Evolutionary conservation across 306 rosid genomes (phyloP), one percentile per base, ranked within the genome.

Genomic region (Quercus suber): DNA sequence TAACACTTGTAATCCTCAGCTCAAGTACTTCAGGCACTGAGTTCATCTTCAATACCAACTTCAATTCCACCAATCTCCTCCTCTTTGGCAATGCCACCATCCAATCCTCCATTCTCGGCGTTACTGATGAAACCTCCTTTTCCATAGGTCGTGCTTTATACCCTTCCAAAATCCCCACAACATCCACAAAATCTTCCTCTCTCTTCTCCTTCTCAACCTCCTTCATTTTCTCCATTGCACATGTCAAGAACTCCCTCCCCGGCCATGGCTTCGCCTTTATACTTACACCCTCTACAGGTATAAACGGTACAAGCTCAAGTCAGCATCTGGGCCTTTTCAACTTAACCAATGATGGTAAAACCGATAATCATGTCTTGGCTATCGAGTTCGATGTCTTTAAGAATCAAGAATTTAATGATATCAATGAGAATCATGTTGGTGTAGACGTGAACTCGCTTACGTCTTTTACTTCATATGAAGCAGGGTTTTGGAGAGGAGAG

Each of bases 11-110:
- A 18, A 69, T 84, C 73, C 76, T 68, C 19, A 23, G 53, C 58
- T 75, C 71, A 70, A n/a, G n/a, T n/a, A 81, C 75, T 82, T 82
- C 83, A 35, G 80, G 86, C 56, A 85, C 86, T 4, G 89, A 90
- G 78, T 90, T 90, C 82, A 75, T 86, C 73, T 90, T 86, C 75
- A 90, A 90, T 41, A 83, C 84, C 71, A 83, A 90, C 84, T 86
- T 90, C 86, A 84, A 73, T 84, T 81, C 87, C 74, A 82, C 85
- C 70, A 83, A 79, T 57, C 81, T 81, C 65, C 71, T 6, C 8
- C 69, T 88, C 64, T 75, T 55, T 33, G 90, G 92, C 49, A 84
- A 88, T 53, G 82, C 88, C 28, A 73, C 89, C 33, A 21, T 83
- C 75, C 45, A 85, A 8, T 73, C 78, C 58, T 84, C 88, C 53